Evolutionary conservation across 2,329 filamentous ascomycete genomes (phyloP), one percentile per base, ranked within the genome.

Genomic region (Diaporthe nobilis): DNA sequence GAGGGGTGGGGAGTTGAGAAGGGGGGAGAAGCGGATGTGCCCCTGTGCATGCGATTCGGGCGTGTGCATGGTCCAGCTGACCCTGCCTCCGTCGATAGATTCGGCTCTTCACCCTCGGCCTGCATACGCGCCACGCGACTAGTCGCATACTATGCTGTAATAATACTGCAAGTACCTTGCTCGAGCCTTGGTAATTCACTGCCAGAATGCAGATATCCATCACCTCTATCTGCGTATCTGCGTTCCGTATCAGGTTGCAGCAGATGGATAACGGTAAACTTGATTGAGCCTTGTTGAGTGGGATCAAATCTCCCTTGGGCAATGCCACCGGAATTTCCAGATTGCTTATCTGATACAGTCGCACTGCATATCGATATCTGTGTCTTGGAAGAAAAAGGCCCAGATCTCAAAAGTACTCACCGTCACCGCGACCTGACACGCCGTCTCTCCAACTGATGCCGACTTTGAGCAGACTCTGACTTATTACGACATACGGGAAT

Each of bases 31-130:
- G 39, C 28, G 20, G 28, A 7, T 49, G 31, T 6, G n/a, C 37
- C 58, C 58, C 37, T 42, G n/a, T 42, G 10, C n/a, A n/a, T 44
- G 58, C 58, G 5, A 4, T 55, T 12, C 51, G 25, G 51, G n/a
- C 51, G n/a, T 28, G 12, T 44, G 60, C 31, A 39, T 68, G 65
- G 65, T 68, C 34, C 65, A 68, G 47, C 47, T 68, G 65, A 68
- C 65, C 47, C 13, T 31, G 31, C 28, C 47, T 25, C 63, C 65
- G 47, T 53, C 44, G 13, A 53, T 39, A 68, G 63, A 68, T 39
- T 47, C 47, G 65, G 65, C 65, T 39, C 65, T 53, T n/a, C 34
- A 42, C 7, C 34, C n/a, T 39, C 22, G 34, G 22, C 13, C 57
- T 42, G 58, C 58, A 61, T 25, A 34, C n/a, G 47, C 31, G 61